These are phyloP conservation scores for Hyaloscypha bicolor DNA, from an alignment of 495 filamentous ascomycete species.

Conservation along the genomic window DNA sequence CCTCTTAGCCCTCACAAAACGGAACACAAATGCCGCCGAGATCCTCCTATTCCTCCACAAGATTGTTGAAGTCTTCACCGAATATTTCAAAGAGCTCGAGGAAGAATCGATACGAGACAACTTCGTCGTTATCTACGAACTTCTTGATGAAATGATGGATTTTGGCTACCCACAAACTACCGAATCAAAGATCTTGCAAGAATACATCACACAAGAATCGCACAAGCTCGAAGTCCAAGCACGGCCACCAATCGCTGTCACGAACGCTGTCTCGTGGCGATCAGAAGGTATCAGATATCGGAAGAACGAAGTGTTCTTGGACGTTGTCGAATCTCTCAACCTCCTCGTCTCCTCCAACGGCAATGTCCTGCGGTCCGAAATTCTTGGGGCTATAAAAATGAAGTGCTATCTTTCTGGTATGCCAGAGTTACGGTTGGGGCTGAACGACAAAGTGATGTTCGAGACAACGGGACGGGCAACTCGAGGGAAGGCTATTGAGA, in stretches of 20 bases:
- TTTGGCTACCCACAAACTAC: conserved; percentile 99
- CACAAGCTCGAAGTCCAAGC: conserved; percentile 98
- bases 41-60: conserved; percentile 98
- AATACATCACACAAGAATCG: conserved; percentile 99
- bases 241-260: conserved; percentile 98
- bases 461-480: conserved; percentile 95
- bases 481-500: conserved; percentile 96
- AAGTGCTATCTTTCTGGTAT: conserved; percentile 99
- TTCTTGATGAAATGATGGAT: conserved; percentile 99
- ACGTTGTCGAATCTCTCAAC: conserved; percentile 97
- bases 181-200: conserved; percentile 97
- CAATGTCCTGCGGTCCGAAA: conserved; percentile 96
- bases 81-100: conserved; percentile 99
- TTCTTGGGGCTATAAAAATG: conserved; percentile 97
- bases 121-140: conserved; percentile 98
- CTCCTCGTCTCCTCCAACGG: conserved; percentile 92
- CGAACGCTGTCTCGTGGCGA: conserved; percentile 97
- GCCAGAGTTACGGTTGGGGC: conserved; percentile 91
- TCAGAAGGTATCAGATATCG: conserved; percentile 98
- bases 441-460: conserved; percentile 99
- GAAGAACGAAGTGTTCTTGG: conserved; percentile 99
- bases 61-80: conserved; percentile 97
- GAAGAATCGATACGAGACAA: conserved; percentile 99
- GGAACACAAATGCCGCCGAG: conserved; percentile 98
- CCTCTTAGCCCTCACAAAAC: conserved; percentile 96